These are phyloP conservation scores for Corymbia maculata DNA, from an alignment of 345 rosid species.

Conservation along the genomic window DNA sequence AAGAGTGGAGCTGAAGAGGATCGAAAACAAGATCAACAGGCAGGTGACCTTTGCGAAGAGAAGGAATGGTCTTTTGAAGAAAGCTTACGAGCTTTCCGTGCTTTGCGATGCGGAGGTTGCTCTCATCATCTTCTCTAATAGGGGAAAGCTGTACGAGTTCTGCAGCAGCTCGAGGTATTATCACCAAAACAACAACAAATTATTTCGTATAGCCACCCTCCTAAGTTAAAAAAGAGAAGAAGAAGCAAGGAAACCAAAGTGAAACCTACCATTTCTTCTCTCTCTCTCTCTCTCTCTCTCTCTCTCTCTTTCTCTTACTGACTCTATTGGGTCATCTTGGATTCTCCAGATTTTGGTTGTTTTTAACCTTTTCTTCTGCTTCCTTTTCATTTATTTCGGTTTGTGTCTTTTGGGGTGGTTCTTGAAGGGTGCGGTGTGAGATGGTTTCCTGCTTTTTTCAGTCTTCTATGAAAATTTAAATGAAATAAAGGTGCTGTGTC, in stretches of 20 bases:
- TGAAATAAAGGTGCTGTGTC: background rate
- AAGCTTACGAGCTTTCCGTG: constrained; percentile 98
- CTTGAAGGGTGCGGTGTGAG: background rate
- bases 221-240: background rate
- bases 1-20: constrained; percentile 97
- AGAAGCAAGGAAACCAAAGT: background rate
- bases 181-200: background rate
- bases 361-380: background rate
- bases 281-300: background rate
- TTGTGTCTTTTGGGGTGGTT: background rate
- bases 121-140: constrained; percentile 99
- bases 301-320: background rate
- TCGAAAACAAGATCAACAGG: constrained; percentile 97
- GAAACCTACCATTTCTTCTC: background rate
- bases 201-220: background rate
- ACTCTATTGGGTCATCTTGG: background rate
- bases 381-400: background rate
- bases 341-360: background rate
- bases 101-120: constrained; percentile 98
- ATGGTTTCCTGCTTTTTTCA: background rate
- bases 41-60: constrained; percentile 99
- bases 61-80: constrained; percentile 95
- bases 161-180: constrained; percentile 92
- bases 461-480: background rate
- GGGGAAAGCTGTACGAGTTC: constrained; percentile 98